A percentile compares a stretch with the other conserved stretches of the same genome.
Conservation (phyloP, 768 basidiomycete genomes). For the Phaeotremella fagi region DNA sequence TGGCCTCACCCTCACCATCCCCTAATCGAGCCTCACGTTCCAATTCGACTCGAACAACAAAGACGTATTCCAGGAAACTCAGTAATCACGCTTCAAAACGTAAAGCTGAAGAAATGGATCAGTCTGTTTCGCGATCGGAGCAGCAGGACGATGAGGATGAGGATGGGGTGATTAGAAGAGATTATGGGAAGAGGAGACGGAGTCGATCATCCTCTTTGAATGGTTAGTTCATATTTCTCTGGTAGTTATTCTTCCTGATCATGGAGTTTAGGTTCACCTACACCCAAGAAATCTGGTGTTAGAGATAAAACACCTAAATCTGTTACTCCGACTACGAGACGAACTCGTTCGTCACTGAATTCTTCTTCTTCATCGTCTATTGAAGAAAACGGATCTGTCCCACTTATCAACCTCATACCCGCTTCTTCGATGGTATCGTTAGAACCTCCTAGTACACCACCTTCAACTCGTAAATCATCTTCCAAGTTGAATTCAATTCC, state of each 20-base stretch:
- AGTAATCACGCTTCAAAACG: constrained; percentile 10
- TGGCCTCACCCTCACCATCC: neutral
- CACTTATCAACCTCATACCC: constrained; percentile 1
- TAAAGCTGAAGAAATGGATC: constrained; percentile 2
- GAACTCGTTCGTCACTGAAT: neutral
- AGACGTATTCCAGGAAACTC: constrained; percentile 10
- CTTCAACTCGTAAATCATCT: no score
- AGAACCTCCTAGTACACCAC: no score
- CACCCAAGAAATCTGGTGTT: neutral
- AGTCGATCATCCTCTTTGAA: no score
- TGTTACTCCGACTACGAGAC: no score
- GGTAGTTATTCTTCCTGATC: no score
- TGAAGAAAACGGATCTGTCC: constrained; percentile 1
- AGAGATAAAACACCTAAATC: neutral
- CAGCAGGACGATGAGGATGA: neutral
- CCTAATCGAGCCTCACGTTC: no score
- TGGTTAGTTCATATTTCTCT: no score
- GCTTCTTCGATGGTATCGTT: neutral
- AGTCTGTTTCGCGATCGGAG: constrained; percentile 1
- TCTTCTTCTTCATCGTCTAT: constrained; percentile 11
- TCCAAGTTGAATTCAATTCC: no score
- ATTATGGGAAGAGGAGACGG: neutral
- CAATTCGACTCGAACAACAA: neutral
- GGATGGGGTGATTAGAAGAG: neutral
- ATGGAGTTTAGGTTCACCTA: constrained; percentile 4